Conservation (phyloP, 208 protist genomes). For the Leishmania gerbilli region DNA sequence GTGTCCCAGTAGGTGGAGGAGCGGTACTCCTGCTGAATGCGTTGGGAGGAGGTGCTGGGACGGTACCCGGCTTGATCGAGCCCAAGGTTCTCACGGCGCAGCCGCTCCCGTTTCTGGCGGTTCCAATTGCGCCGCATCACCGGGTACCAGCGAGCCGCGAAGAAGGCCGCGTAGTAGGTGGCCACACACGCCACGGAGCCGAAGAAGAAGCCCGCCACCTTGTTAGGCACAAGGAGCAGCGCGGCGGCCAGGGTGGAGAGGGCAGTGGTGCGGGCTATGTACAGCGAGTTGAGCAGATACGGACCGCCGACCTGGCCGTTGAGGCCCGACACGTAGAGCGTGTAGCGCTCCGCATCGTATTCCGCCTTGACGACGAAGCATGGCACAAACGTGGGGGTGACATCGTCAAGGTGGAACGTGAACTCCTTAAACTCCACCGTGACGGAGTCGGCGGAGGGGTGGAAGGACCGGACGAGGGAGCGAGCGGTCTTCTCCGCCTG, state of each 20-base stretch:
- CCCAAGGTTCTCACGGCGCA: conserved; percentile 41
- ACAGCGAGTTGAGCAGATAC: conserved; percentile 79
- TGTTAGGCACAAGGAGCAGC: conserved; percentile 72
- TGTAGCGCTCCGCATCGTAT: conserved; percentile 81
- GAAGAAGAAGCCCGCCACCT: conserved; percentile 58
- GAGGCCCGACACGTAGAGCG: conserved; percentile 74
- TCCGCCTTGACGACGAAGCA: conserved; percentile 82
- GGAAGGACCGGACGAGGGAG: conserved; percentile 57
- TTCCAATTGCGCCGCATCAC: conserved; percentile 54
- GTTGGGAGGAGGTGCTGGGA: conserved; percentile 50
- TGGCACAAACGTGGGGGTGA: conserved; percentile 80
- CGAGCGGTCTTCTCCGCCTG: conserved; percentile 59
- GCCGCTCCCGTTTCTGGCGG: conserved; percentile 38
- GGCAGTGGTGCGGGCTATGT: conserved; percentile 49
- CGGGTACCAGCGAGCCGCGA: conserved; percentile 59
- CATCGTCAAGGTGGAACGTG: conserved; percentile 55
- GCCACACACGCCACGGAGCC: conserved; percentile 41
- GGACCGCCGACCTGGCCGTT: conserved; percentile 71
- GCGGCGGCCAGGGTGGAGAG: conserved; percentile 25
- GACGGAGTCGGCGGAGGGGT: conserved; percentile 59
- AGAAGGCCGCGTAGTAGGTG: conserved; percentile 78
- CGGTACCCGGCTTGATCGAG: conserved; percentile 54
- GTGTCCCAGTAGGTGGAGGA: conserved; percentile 85
- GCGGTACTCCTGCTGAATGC: conserved; percentile 72
- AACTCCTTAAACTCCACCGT: conserved; percentile 59